Evolutionary conservation across 108 stramenopile genomes (phyloP), one percentile per base, ranked within the genome.

Genomic region (Nitzschia sp.): DNA sequence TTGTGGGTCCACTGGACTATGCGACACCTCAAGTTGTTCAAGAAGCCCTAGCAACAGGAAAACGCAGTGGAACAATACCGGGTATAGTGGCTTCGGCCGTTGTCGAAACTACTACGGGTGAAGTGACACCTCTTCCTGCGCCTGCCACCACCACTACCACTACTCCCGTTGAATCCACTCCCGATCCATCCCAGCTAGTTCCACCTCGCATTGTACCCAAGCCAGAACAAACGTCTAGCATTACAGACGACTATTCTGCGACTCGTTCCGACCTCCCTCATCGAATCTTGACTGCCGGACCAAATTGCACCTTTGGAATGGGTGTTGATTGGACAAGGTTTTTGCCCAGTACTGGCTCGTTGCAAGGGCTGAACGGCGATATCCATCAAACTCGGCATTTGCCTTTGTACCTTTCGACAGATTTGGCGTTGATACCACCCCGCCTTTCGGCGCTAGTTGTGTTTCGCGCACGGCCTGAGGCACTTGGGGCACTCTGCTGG

Each of bases 1-100:
- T 47, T 21, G 60, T 47, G 1, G 34, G 42, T 26, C 25, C 8
- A 3, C 6, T 42, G 9, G 70, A 71, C 35, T 71, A 53, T 26
- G 29, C 31, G 33, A 71, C 60, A 49, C 70, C 70, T 0, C 31
- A 62, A 19, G 45, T 60, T 21, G 47, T 71, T 18, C 59, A 54
- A 51, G 23, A 54, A 25, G 38, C 38, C 13, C 13, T 42, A 13
- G 38, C 9, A 42, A 42, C 9, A 9, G 38, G 38, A 42, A 42
- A 42, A 42, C 38, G 38, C 6, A 42, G 38, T 42, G 38, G 38
- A 9, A 42, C 13, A 6, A 42, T 42, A n/a, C n/a, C n/a, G n/a
- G n/a, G n/a, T n/a, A n/a, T n/a, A n/a, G n/a, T n/a, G n/a, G n/a
- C n/a, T n/a, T n/a, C n/a, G n/a, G n/a, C n/a, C n/a, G n/a, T n/a